Conservation (phyloP, 768 basidiomycete species). For the Naganishia vishniacii region DNA sequence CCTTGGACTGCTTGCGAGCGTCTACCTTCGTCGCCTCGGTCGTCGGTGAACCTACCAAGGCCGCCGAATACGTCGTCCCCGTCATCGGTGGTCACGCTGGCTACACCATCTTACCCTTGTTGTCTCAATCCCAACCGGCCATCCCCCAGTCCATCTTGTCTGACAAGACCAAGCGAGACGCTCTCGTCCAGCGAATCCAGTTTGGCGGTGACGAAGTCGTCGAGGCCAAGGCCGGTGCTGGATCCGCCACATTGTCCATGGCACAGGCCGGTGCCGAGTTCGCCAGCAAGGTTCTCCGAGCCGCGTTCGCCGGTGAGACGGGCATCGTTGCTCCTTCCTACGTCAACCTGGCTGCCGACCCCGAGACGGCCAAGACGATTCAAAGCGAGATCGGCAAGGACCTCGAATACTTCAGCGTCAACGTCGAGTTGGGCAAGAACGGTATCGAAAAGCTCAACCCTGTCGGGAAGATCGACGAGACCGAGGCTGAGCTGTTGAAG, state of each 20-base stretch:
- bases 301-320: conserved; percentile 62
- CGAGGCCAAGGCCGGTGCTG: conserved; percentile 89
- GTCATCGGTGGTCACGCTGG: conserved; percentile 95
- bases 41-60: conserved; percentile 49
- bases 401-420: conserved; percentile 88
- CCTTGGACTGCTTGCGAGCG: conserved; percentile 94
- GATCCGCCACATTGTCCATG: conserved; percentile 96
- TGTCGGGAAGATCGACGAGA: conserved; percentile 68
- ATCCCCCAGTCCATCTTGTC: conserved; percentile 40
- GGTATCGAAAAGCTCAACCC: conserved; percentile 92
- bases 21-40: conserved; percentile 84
- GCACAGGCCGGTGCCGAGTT: conserved; percentile 64
- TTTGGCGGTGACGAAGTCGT: conserved; percentile 98
- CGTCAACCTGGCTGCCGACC: conserved; percentile 81
- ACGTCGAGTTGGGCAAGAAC: conserved; percentile 84
- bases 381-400: conserved; percentile 78
- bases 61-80: conserved; percentile 66
- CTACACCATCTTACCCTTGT: conserved; percentile 85
- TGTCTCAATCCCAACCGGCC: conserved; percentile 75
- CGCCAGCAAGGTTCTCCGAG: conserved; percentile 58
- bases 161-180: conserved; percentile 62
- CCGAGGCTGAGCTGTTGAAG: conserved; percentile 79
- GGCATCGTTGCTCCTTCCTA: conserved; percentile 65
- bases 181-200: conserved; percentile 77
- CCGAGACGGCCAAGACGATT: conserved; percentile 60